These are phyloP conservation scores for Hypoxylon sp. DNA, from an alignment of 2,329 filamentous ascomycete species.

Conservation along the genomic window DNA sequence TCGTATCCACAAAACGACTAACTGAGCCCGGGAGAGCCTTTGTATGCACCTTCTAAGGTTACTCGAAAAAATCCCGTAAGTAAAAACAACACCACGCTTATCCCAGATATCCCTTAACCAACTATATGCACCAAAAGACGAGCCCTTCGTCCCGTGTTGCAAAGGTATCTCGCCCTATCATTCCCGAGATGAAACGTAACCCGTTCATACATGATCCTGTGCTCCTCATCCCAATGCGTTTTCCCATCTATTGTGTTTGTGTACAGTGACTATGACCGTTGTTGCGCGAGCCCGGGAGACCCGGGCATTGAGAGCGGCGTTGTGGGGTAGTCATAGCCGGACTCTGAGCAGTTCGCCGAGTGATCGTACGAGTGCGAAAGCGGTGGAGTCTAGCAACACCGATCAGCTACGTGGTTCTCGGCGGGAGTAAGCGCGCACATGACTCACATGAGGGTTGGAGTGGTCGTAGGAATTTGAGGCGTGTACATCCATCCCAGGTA, in stretches of 20 bases:
- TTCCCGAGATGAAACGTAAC: conserved; percentile 23
- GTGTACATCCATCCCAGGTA: conserved; percentile 75
- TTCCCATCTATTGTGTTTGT: conserved; percentile 10
- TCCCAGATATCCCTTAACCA: conserved; percentile 33
- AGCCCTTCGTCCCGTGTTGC: conserved; percentile 45
- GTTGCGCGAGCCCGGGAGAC: conserved; percentile 68
- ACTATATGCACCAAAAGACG: conserved; percentile 42
- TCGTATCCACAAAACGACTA: conserved; percentile 15
- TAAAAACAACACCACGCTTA: conserved; percentile 21
- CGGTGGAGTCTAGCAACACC: conserved; percentile 77
- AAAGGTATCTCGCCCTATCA: conserved; percentile 35
- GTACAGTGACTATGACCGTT: conserved; percentile 20
- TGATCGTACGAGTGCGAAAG: conserved; percentile 81
- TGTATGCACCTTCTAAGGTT: conserved; percentile 35
- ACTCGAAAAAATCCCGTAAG: conserved; percentile 19
- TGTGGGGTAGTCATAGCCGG: conserved; percentile 75
- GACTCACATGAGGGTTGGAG: conserved; percentile 82
- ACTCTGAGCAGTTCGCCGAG: conserved; percentile 74
- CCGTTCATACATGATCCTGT: conserved; percentile 32
- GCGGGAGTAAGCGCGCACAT: conserved; percentile 62
- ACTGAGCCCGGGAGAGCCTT: conserved; percentile 40
- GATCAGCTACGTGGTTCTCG: conserved; percentile 66
- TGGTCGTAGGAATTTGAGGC: conserved; percentile 74
- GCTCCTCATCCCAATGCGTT: conserved; percentile 29
- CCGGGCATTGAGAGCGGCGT: conserved; percentile 82